Evolutionary conservation across 208 protist genomes (phyloP), one percentile per base, ranked within the genome.

Genomic region (Naegleria fowleri): DNA sequence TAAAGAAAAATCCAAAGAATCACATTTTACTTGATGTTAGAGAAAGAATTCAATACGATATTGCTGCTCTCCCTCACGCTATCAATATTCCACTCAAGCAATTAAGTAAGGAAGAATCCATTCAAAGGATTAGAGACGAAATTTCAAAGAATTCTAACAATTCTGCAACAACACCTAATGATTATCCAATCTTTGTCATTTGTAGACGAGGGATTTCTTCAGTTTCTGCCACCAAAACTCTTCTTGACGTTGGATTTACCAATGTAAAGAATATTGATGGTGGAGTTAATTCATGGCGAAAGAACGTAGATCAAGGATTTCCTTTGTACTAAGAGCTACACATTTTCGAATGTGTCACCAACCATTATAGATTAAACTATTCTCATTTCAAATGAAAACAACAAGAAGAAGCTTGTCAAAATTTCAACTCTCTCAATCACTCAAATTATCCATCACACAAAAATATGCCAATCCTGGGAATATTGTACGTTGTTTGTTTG

Each of bases 261-360:
- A 91, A 91, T 67, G 89, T 91, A 6, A 91, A 91, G 55, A 91
- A 91, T 83, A 67, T 91, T 83, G 55, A 91, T 86, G 89, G 89
- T 43, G 89, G 89, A 36, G 22, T 91, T 22, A 83, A 36, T 19
- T 41, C 22, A 25, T 91, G 89, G 89, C 79, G 25, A 25, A 51
- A 16, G 52, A 6, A 38, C 7, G 83, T 91, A 7, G 89, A 91
- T 83, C 2, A 58, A 29, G 7, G 19, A 0, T 91, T 91, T 40
- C 89, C 89, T 38, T 0, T 33, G 9, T 88, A 88, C 36, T 91
- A 91, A 67, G 40, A 2, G 1, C 16, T 16, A 29, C 3, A 75
- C 13, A 22, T 75, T 75, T 75, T 48, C 7, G 43, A 48, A 48
- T n/a, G n/a, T n/a, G n/a, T n/a, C n/a, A n/a, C n/a, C n/a, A n/a